Evolutionary conservation across 1,284 basidiomycete genomes (phyloP), one percentile per base, ranked within the genome.

Genomic region (Cryptococcus floricola): DNA sequence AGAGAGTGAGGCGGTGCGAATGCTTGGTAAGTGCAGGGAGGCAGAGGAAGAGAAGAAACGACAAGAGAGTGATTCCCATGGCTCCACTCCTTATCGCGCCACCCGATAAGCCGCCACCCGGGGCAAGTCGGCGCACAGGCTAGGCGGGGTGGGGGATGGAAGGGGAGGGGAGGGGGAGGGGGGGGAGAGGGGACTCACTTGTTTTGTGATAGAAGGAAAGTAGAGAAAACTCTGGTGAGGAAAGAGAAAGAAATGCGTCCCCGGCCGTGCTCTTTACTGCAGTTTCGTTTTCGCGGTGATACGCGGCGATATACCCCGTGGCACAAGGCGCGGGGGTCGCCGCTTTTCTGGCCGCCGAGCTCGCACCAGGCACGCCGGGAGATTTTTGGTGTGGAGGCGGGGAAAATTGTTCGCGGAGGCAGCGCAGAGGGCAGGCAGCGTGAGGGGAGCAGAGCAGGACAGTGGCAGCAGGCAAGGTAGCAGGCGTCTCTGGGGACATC

Each of bases 181-280:
- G 39, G 4, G 6, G 5, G 39, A 4, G 4, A 10, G 10, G 10
- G 31, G 31, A 31, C 31, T 31, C 31, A 31, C 31, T 54, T 45
- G 45, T 58, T 41, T 38, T 42, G 44, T 25, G 42, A 31, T 14
- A 48, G 49, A 46, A 48, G 49, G 48, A 12, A 47, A 37, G 39
- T 28, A 54, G 53, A 54, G 53, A 18, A 49, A 47, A 53, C 53
- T 48, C 44, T 47, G 18, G 27, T 41, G 44, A 19, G 25, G 25
- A 51, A 55, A 57, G 53, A 56, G 45, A 54, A 47, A 54, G 41
- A 53, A 47, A 50, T 37, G 51, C 43, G 47, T 38, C n/a, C 28
- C 13, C 47, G 9, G 23, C 10, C 16, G 16, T 25, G 19, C 16
- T n/a, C 34, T 28, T 28, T 31, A n/a, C 27, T 28, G 28, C 16